Percentiles rank a stretch among this genome's conserved stretches.
These are phyloP conservation scores for Botrytis aclada DNA, from an alignment of 2,329 filamentous ascomycete genomes.

Conservation along the genomic window DNA sequence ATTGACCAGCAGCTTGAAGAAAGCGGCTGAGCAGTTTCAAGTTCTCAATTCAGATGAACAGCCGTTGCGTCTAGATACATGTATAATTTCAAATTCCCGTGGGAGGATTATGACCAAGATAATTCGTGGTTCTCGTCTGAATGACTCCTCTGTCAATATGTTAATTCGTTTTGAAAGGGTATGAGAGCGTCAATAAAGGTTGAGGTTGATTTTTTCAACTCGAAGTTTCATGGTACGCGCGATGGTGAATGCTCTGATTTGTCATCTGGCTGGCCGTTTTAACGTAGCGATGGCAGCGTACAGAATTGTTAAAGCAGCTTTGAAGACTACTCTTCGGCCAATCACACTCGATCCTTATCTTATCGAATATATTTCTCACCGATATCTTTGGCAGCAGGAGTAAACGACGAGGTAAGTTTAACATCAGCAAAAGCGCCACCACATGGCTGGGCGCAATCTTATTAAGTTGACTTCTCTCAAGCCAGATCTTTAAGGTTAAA, in stretches of 20 bases:
- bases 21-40: neutral
- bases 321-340: neutral
- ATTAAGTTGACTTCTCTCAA: neutral
- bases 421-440: neutral
- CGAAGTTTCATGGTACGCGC: neutral
- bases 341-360: neutral
- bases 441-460: neutral
- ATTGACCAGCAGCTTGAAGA: neutral
- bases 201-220: neutral
- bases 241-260: neutral
- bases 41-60: conserved; percentile 4
- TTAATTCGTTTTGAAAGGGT: neutral
- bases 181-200: neutral
- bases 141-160: neutral
- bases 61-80: neutral
- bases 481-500: neutral
- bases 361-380: neutral
- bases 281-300: neutral
- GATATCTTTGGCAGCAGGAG: neutral
- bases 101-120: neutral
- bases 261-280: neutral
- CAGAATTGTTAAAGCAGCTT: neutral
- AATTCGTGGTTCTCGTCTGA: neutral
- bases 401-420: neutral
- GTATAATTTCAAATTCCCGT: neutral